These are phyloP conservation scores for Cyanidiococcus yangmingshanensis DNA, from an alignment of 23 red algal genomes.

Conservation along the genomic window DNA sequence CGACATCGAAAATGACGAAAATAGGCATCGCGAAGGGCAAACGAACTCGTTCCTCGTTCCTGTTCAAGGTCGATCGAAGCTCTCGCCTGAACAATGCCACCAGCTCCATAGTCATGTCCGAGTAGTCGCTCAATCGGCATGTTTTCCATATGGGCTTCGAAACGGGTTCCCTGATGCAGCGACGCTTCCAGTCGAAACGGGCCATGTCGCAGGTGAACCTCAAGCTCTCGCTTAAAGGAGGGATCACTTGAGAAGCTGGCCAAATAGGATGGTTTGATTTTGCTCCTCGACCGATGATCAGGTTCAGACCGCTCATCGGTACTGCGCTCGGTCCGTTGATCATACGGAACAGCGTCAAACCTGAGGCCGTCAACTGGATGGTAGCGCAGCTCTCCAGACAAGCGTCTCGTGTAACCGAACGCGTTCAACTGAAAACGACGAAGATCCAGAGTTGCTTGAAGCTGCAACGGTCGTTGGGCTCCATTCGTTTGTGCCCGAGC, in stretches of 20 bases:
- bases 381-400: background rate
- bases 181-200: background rate
- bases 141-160: background rate
- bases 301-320: background rate
- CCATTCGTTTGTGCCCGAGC: background rate
- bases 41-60: constrained; percentile 5
- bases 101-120: background rate
- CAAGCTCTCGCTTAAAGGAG: background rate
- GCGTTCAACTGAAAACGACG: constrained; percentile 6
- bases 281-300: too few relatives aligned
- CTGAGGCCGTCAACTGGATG: background rate
- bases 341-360: background rate
- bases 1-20: background rate
- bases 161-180: background rate
- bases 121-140: background rate
- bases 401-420: background rate
- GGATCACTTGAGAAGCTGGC: background rate
- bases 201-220: background rate
- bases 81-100: background rate
- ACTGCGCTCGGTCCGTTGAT: background rate
- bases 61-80: background rate
- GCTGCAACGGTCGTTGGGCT: too few relatives aligned
- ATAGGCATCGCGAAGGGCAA: background rate
- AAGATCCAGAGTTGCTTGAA: background rate
- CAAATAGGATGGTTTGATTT: background rate